Base-by-base conservation (phyloP, 2,329 filamentous ascomycete genomes). In the Escovopsis sp. region DNA sequence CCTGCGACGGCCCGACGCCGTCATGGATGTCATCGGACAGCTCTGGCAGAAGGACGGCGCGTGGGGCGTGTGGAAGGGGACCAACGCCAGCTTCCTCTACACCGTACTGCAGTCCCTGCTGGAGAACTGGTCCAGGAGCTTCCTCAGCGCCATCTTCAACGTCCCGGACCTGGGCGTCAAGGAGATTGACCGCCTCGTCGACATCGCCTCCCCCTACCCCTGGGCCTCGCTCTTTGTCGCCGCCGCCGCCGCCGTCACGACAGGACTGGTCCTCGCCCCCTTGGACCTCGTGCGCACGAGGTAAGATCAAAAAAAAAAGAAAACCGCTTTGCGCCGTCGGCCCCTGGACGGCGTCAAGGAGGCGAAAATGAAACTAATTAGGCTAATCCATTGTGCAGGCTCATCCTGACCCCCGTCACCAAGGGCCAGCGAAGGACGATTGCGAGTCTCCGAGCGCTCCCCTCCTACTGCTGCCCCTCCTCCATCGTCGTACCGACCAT, bases 21-120 rank as follows among this genome's bases (percentile, higher is more conserved):
- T 96, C 43, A 74, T 88, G 51, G 86, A 94, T 50, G 85, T 91
- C 3, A 75, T 98, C 45, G 79, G 80, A 7, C 83, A 93, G 57
- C 65, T 96, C 15, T 96, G 91, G 84, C 73, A 81, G 38, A 89
- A 83, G 51, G 89, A 94, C 57, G 85, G 87, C 31, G 81, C 81
- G 0, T 88, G 87, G 71, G 91, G 91, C 5, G 79, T 95, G 5
- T 98, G 89, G 88, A 95, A 95, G 59, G 79, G 81, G 8, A 85
- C 87, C 32, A 96, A 96, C 57, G 78, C 84, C 12, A 93, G 87
- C 1, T 98, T 96, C 55, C 70, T 96, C 39, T 94, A 96, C 63
- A 84, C 80, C 0, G 76, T 95, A 37, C 70, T 96, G 14, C 76
- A 88, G 47, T 86, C 86, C 10, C 81, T 93, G 7, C 66, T 94